A percentile compares a stretch with the other conserved stretches of the same genome.
Conservation (phyloP, 2,329 filamentous ascomycete genomes). For the Geoglossum cookeanum region DNA sequence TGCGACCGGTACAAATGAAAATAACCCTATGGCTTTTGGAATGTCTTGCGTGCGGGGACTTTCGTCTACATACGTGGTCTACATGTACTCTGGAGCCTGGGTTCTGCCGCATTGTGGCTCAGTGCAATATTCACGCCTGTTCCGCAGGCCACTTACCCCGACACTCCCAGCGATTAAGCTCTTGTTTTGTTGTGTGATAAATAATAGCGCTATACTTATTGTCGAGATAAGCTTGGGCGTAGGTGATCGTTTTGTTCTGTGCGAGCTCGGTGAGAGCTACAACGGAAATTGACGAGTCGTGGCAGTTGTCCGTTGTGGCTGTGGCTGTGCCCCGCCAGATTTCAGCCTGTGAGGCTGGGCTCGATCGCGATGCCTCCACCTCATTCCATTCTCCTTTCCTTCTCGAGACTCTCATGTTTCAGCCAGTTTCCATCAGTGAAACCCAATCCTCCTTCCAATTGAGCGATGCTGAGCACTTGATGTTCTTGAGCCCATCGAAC, state of each 20-base stretch:
- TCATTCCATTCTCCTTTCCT: background rate
- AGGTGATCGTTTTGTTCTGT: background rate
- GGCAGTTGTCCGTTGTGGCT: background rate
- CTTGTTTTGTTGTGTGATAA: background rate
- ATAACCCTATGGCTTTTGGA: too few species aligned
- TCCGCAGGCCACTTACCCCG: background rate
- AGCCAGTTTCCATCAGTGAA: background rate
- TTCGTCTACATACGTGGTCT: too few species aligned
- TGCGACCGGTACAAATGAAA: too few species aligned
- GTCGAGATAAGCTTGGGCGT: background rate
- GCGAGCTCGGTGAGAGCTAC: background rate
- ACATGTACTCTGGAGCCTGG: too few species aligned
- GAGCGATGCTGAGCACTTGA: too few species aligned
- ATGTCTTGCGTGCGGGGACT: too few species aligned
- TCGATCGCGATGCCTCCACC: background rate
- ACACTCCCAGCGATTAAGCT: background rate
- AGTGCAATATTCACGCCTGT: background rate
- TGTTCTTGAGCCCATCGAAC: too few species aligned
- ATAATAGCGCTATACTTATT: background rate
- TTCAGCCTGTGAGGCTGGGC: too few species aligned
- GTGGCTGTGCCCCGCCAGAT: background rate
- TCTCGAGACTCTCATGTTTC: background rate
- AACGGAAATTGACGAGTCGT: background rate
- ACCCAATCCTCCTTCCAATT: too few species aligned
- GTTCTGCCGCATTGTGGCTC: too few species aligned